Evolutionary conservation across 345 rosid species (phyloP), one percentile per base, ranked within the genome.

Genomic region (Brassica nigra): DNA sequence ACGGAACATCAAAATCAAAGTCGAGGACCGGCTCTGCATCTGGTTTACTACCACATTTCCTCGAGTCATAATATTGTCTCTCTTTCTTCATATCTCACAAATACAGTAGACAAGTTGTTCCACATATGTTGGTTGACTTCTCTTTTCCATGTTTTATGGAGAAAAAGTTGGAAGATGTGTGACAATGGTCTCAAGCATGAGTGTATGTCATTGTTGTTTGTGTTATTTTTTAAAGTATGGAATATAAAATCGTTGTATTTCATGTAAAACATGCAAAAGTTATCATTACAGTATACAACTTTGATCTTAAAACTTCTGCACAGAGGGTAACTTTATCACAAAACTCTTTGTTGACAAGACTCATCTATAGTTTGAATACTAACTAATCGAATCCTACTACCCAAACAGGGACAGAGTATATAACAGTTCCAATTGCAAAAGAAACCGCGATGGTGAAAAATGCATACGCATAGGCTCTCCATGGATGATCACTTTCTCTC

Each of bases 381-480:
- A 67, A 11, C 72, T 73, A 80, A 80, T 15, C 52, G 55, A 77
- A 82, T 23, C 81, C 81, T 18, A 59, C 31, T 0, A 75, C 69
- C 97, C 94, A 91, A 70, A 86, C 85, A 44, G 95, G 95, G 5
- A 91, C 74, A 1, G 84, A 47, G 79, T 88, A 90, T 64, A 93
- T 75, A 47, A 90, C 72, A 75, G 81, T 82, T 31, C 98, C 97
- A 23, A 86, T 57, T 8, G 67, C 82, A 61, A 87, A 90, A 3
- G 97, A 90, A 36, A 85, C 6, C 1, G 29, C 61, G 10, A 86
- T 84, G 36, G 98, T 90, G 31, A 76, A 71, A 10, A 72, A 57
- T 37, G 89, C 92, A 65, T 95, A 95, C 4, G 71, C 88, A 74
- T 87, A 92, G 5, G 97, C 99, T 85, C 92, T 90, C 94, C 95